These are phyloP conservation scores for Sporobolomyces roseus DNA, from an alignment of 768 basidiomycete genomes.

Conservation along the genomic window DNA sequence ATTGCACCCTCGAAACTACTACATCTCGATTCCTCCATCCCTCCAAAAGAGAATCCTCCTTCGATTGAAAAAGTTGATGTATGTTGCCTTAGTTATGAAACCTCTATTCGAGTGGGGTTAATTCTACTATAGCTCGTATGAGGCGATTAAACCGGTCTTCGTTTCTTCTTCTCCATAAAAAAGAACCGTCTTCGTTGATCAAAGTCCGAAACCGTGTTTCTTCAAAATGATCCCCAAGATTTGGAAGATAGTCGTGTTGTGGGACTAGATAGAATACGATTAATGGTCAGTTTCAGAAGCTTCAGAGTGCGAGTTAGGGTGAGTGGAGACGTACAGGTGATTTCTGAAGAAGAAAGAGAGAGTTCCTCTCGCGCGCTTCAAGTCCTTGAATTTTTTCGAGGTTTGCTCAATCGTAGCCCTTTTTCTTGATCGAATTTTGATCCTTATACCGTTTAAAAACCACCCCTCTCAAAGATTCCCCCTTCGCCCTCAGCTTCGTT, in stretches of 20 bases:
- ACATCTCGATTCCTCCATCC: not conserved
- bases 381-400: not conserved
- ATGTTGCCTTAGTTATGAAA: slow-evolving; percentile 21
- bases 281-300: not conserved
- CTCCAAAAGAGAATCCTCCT: no score
- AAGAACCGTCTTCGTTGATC: not conserved
- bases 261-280: not conserved
- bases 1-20: no score
- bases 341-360: slow-evolving; percentile 18
- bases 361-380: not conserved
- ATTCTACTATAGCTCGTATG: not conserved
- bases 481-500: no score
- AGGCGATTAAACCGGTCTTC: slow-evolving; percentile 16
- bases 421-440: no score
- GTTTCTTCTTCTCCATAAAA: slow-evolving; percentile 18
- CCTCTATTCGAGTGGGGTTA: slow-evolving; percentile 16
- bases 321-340: slow-evolving; percentile 7
- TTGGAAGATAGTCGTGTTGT: slow-evolving; percentile 22
- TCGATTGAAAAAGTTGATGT: no score
- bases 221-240: not conserved
- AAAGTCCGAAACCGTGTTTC: not conserved
- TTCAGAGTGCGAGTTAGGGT: not conserved
- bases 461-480: no score
- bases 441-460: no score
- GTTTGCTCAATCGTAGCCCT: no score